Base-by-base conservation (phyloP, 2,329 filamentous ascomycete species). In the Aspergillus vadensis region DNA sequence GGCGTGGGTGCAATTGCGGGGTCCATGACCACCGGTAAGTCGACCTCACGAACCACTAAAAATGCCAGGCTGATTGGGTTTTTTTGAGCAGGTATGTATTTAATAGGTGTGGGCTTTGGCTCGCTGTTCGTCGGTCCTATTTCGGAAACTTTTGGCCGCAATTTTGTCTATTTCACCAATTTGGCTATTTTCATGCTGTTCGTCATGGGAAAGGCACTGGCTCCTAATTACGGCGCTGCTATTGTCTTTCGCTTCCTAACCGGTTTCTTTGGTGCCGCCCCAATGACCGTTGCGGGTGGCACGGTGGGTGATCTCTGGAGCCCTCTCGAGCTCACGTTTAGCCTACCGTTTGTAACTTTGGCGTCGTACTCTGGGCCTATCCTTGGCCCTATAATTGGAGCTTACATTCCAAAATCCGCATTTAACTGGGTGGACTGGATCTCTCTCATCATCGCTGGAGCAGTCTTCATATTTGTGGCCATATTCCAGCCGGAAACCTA, bases 71-170 rank as follows among this genome's bases (percentile, higher is more conserved):
- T 27, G 25, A 27, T 25, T 8, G 7, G 2, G 0, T 25, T 25
- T 27, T 7, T 7, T 7, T 7, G 25, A 27, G 2, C 51, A 53
- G 51, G 51, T 19, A 53, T 53, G 51, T 53, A 53, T 39, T 36
- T 53, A 21, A 41, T 53, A 4, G 51, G 51, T 1, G 51, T 53
- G 51, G 51, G 51, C 25, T 32, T 53, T 23, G 51, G 51, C 12
- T 53, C 51, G 19, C 51, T 53, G 14, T 53, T 53, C 25, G 51
- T 36, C 51, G 51, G 51, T n/a, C 51, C 51, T 12, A 25, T 53
- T 19, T 53, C 51, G 36, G 51, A 53, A 21, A 53, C 51, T 9
- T 53, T 53, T 53, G 51, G 51, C 15, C 51, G 51, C 15, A 53
- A 53, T 17, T 19, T 39, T 15, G 51, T 53, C 14, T 53, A 53